A percentile compares a stretch with the other conserved stretches of the same genome.
Evolutionary conservation across 2,329 filamentous ascomycete genomes (phyloP).

Genomic region (Aspergillus ochraceoroseus): DNA sequence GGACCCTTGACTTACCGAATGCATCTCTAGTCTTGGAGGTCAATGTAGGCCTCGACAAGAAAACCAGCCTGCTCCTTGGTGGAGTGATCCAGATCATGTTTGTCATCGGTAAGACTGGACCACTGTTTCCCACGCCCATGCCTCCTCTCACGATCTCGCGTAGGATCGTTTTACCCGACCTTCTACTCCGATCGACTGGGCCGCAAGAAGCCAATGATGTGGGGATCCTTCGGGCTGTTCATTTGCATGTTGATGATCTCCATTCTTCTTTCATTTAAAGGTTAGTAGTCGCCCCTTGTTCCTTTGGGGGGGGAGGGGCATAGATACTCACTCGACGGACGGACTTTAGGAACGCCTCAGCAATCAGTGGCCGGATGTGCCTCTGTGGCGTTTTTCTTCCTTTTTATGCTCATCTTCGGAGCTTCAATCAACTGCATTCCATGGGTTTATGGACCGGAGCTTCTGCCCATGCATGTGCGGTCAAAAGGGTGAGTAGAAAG

Average conservation of each 20-base stretch:
- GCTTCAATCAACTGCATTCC: constrained; percentile 47
- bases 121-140: no score
- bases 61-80: constrained; percentile 46
- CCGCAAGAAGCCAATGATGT: constrained; percentile 37
- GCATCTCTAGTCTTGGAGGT: constrained; percentile 37
- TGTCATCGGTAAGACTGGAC: constrained; percentile 25
- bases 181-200: constrained; percentile 45
- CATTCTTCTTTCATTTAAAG: constrained; percentile 44
- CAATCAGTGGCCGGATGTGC: constrained; percentile 43
- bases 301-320: neutral
- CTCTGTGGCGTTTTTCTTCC: constrained; percentile 49
- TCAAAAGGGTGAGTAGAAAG: constrained; percentile 43
- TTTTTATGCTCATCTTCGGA: constrained; percentile 44
- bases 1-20: constrained; percentile 2
- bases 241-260: constrained; percentile 43
- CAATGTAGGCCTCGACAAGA: constrained; percentile 46
- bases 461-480: constrained; percentile 48
- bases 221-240: constrained; percentile 32
- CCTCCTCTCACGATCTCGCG: no score
- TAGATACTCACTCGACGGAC: neutral
- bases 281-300: constrained; percentile 15
- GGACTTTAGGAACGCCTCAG: constrained; percentile 23
- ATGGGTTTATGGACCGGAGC: constrained; percentile 51
- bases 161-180: constrained; percentile 44
- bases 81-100: constrained; percentile 39